These are phyloP conservation scores for Saccharomycopsis sp. DNA, from an alignment of 805 yeast species.

Conservation along the genomic window DNA sequence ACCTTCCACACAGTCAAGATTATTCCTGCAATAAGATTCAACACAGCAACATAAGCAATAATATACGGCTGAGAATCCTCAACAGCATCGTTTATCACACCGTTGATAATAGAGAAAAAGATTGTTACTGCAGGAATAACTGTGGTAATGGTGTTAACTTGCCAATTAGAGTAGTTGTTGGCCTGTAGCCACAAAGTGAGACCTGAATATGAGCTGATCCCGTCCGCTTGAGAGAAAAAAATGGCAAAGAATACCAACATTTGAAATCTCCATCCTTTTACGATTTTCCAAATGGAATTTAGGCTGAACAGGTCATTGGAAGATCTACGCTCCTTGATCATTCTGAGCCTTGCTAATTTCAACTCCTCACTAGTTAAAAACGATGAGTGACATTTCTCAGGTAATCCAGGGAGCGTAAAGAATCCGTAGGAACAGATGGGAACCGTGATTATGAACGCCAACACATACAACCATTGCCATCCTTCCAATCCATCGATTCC, in stretches of 20 bases:
- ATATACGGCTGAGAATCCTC: constrained; percentile 25
- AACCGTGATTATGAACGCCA: constrained; percentile 24
- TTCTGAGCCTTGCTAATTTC: constrained; percentile 41
- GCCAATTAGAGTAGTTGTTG: constrained; percentile 21
- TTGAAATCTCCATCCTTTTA: constrained; percentile 25
- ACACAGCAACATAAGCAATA: constrained; percentile 21
- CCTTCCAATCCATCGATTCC: constrained; percentile 24
- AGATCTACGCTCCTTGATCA: constrained; percentile 26
- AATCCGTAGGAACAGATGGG: constrained; percentile 24
- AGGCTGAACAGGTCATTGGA: constrained; percentile 23
- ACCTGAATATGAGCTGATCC: constrained; percentile 28
- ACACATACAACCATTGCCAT: constrained; percentile 26
- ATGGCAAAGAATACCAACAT: constrained; percentile 27
- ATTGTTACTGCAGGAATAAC: constrained; percentile 26
- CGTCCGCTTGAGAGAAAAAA: constrained; percentile 31
- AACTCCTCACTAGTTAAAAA: constrained; percentile 53
- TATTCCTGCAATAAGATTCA: constrained; percentile 19
- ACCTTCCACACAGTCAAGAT: constrained; percentile 24
- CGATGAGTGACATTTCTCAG: constrained; percentile 46
- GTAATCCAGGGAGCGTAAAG: constrained; percentile 53
- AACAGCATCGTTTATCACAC: constrained; percentile 28
- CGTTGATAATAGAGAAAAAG: constrained; percentile 26
- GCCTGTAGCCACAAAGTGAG: constrained; percentile 23
- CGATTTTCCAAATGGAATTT: constrained; percentile 12
- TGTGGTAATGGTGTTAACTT: constrained; percentile 24